These are phyloP conservation scores for Zygosaccharomyces pseudorouxii DNA, from an alignment of 805 yeast species.

Conservation along the genomic window DNA sequence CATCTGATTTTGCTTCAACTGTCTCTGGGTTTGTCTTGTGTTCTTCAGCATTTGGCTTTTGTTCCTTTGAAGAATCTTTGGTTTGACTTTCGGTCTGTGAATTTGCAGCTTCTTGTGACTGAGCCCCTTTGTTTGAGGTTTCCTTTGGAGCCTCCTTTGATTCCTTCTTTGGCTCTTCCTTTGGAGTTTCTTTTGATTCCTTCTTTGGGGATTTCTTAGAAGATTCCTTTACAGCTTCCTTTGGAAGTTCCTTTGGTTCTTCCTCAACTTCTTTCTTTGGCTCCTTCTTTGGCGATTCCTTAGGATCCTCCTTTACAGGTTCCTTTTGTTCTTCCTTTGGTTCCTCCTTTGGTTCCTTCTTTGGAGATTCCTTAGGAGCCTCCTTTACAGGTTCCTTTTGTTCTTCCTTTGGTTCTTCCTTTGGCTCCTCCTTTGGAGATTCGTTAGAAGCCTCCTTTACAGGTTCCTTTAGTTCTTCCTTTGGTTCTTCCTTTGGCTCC, in stretches of 20 bases:
- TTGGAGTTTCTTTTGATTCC: slow-evolving; percentile 5
- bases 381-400: neutral
- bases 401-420: slow-evolving; percentile 5
- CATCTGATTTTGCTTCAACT: slow-evolving; percentile 5
- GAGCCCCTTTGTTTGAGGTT: slow-evolving; percentile 8
- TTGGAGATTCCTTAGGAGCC: slow-evolving; percentile 5
- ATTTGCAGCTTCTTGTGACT: slow-evolving; percentile 6
- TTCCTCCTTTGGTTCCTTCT: slow-evolving; percentile 6
- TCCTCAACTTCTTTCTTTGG: slow-evolving; percentile 2
- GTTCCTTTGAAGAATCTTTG: slow-evolving; percentile 7
- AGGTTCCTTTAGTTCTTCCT: neutral
- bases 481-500: slow-evolving; percentile 4
- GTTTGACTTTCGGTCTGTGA: slow-evolving; percentile 4
- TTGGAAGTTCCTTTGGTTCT: neutral
- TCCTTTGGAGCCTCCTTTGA: neutral
- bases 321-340: slow-evolving; percentile 7
- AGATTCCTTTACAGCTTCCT: too few relatives aligned
- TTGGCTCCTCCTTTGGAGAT: slow-evolving; percentile 4
- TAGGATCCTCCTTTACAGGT: slow-evolving; percentile 5
- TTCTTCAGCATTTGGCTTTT: slow-evolving; percentile 2
- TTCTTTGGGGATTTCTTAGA: slow-evolving; percentile 1
- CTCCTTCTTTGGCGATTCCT: slow-evolving; percentile 12
- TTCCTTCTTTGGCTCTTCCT: neutral
- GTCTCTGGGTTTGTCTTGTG: neutral
- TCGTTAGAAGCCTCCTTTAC: neutral